Conservation (phyloP, 257 asterid species). For the Solanum appendiculatum region DNA sequence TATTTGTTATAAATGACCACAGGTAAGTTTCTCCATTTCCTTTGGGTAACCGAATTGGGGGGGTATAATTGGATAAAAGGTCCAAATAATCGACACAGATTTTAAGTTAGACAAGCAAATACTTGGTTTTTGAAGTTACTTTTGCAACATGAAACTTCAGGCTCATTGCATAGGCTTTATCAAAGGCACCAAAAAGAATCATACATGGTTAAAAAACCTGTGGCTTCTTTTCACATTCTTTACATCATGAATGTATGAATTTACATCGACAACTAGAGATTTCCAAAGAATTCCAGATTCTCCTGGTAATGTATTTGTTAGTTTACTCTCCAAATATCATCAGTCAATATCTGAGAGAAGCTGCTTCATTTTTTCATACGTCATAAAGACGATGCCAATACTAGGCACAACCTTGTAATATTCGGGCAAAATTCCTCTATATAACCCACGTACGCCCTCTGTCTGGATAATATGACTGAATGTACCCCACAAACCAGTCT, state of each 20-base stretch:
- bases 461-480: conserved; percentile 37
- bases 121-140: neutral
- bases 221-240: neutral
- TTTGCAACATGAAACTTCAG: neutral
- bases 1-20: too few relatives aligned
- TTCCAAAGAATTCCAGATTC: neutral
- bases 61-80: too few relatives aligned
- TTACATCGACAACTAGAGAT: neutral
- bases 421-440: conserved; percentile 76
- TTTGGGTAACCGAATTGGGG: too few relatives aligned
- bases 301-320: neutral
- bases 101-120: neutral
- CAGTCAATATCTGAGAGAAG: conserved; percentile 39
- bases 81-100: too few relatives aligned
- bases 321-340: conserved; percentile 5
- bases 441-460: conserved; percentile 61
- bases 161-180: neutral
- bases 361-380: conserved; percentile 71
- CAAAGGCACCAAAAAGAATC: neutral
- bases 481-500: conserved; percentile 51
- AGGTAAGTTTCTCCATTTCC: too few relatives aligned
- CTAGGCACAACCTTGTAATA: conserved; percentile 80
- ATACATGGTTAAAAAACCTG: neutral
- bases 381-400: conserved; percentile 75
- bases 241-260: neutral